phyloP scores from a whole-genome alignment of 257 asterid species.

The Henckelia pumila region DNA sequence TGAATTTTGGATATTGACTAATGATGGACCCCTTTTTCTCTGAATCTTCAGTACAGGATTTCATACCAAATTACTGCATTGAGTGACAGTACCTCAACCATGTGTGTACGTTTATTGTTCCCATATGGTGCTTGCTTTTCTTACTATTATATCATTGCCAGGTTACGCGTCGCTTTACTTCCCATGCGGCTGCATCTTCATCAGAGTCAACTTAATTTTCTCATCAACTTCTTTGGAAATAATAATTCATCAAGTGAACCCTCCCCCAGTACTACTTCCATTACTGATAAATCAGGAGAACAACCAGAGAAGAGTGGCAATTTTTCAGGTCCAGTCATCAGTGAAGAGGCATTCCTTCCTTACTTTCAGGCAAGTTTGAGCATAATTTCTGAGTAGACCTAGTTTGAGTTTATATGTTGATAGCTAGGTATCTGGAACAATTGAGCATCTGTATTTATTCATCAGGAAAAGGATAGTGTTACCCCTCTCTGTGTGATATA shows the following conservation, averaged over 20 bases:
- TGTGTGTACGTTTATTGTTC: constrained; percentile 10
- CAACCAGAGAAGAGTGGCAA: constrained; percentile 38
- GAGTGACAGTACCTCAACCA: constrained; percentile 5
- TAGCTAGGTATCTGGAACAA: constrained; percentile 4
- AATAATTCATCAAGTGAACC: constrained; percentile 46
- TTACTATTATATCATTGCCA: constrained; percentile 31
- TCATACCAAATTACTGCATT: constrained; percentile 6
- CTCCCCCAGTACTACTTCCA: constrained; percentile 36
- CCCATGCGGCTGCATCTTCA: constrained; percentile 91
- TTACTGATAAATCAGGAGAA: constrained; percentile 42
- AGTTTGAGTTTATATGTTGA: constrained; percentile 11
- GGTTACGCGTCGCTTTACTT: constrained; percentile 80
- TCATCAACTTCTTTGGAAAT: constrained; percentile 88
- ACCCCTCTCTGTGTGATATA: constrained; percentile 7
- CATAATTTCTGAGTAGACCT: constrained; percentile 26
- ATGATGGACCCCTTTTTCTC: background rate
- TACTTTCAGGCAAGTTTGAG: constrained; percentile 76
- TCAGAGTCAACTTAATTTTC: constrained; percentile 94
- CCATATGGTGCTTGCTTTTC: constrained; percentile 23
- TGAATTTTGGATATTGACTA: constrained; percentile 23
- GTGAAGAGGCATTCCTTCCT: constrained; percentile 85
- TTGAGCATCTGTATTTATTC: constrained; percentile 10
- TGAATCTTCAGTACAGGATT: background rate
- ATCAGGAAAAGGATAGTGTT: constrained; percentile 2
- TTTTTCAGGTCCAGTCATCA: constrained; percentile 40